phyloP scores from a whole-genome alignment of 441 rosid genomes.

The Populus trichocarpa region DNA sequence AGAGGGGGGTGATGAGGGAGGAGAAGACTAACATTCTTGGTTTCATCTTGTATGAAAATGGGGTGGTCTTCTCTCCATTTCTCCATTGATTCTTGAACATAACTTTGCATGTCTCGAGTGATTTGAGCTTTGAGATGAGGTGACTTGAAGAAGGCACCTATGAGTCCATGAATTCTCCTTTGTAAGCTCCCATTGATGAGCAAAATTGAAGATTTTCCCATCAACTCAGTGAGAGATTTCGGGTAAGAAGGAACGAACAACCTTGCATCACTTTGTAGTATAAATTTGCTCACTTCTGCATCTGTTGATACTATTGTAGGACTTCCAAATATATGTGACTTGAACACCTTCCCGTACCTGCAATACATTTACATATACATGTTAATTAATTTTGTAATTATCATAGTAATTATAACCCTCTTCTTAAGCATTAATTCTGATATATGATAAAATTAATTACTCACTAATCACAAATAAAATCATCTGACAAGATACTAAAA shows the following conservation, averaged over 20 bases:
- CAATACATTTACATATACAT: background rate
- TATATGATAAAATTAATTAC: background rate
- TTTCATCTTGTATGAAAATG: conserved; percentile 75
- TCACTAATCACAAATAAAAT: background rate
- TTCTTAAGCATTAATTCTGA: background rate
- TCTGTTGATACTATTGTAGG: conserved; percentile 87
- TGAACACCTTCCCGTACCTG: conserved; percentile 94
- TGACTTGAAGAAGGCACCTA: conserved; percentile 86
- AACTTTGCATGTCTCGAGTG: conserved; percentile 69
- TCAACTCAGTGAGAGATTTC: conserved; percentile 82
- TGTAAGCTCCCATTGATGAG: conserved; percentile 82
- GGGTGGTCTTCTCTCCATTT: conserved; percentile 63
- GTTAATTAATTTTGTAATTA: background rate
- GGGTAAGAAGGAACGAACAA: conserved; percentile 87
- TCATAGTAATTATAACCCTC: background rate
- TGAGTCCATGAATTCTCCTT: conserved; percentile 83
- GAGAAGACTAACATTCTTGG: conserved; percentile 61
- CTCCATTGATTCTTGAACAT: conserved; percentile 69
- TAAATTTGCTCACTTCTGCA: conserved; percentile 77
- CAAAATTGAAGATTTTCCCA: conserved; percentile 93
- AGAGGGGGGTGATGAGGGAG: background rate
- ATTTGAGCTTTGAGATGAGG: conserved; percentile 81
- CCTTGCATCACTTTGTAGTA: conserved; percentile 82
- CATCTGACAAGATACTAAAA: too few species aligned
- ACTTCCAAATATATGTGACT: conserved; percentile 89